Conservation (phyloP, 345 rosid genomes). For the Gossypium anomalum region DNA sequence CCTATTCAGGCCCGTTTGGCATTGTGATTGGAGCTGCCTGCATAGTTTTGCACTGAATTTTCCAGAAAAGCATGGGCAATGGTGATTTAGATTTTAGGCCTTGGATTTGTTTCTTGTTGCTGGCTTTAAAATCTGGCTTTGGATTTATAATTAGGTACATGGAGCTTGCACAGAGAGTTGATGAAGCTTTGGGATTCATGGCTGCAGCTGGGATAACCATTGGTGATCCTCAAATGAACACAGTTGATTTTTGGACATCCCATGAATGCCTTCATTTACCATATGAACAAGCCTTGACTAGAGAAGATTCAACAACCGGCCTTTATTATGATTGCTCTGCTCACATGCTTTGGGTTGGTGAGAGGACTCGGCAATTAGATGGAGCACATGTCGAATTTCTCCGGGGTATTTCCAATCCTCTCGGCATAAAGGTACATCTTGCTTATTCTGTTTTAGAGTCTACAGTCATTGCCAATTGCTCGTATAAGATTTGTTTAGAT, state of each 20-base stretch:
- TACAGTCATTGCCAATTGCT: background rate
- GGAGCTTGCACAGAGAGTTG: slow-evolving; percentile 64
- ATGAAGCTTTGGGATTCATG: slow-evolving; percentile 69
- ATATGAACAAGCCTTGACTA: slow-evolving; percentile 66
- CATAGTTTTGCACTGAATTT: background rate
- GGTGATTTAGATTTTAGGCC: background rate
- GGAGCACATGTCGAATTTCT: slow-evolving; percentile 69
- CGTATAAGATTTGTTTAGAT: background rate
- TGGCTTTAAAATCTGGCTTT: background rate
- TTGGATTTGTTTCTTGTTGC: slow-evolving; percentile 4
- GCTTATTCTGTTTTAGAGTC: background rate
- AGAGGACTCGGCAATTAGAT: slow-evolving; percentile 64
- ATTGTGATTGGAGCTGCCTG: background rate
- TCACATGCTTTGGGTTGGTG: slow-evolving; percentile 71
- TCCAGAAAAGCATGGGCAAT: background rate
- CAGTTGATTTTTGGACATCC: slow-evolving; percentile 62
- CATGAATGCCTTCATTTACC: slow-evolving; percentile 62
- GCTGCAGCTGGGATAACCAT: slow-evolving; percentile 61
- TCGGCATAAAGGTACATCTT: slow-evolving; percentile 49
- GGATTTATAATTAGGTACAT: slow-evolving; percentile 33
- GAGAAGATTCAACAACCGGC: slow-evolving; percentile 67
- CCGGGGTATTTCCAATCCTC: slow-evolving; percentile 59
- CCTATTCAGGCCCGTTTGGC: background rate
- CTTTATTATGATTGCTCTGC: slow-evolving; percentile 70
- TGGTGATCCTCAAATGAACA: slow-evolving; percentile 57